Evolutionary conservation across 345 rosid species (phyloP).

Genomic region (Diplotaxis tenuifolia): DNA sequence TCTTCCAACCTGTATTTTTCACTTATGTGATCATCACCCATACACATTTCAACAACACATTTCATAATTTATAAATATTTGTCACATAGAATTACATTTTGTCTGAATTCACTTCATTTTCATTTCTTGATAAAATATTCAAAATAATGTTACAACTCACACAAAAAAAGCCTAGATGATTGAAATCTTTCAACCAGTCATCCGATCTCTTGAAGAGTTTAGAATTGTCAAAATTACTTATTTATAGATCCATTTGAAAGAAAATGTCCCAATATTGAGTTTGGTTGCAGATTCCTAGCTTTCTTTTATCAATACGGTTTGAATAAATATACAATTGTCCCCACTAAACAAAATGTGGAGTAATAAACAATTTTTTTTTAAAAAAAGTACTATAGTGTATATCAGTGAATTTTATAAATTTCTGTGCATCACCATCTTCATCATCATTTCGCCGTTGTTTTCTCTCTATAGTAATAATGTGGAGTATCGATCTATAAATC

Average conservation of each 20-base stretch:
- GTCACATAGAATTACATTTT: background rate
- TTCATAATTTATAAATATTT: background rate
- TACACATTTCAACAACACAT: background rate
- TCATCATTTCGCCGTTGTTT: constrained; percentile 8
- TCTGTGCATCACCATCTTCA: background rate
- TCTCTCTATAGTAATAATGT: background rate
- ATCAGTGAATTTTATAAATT: background rate
- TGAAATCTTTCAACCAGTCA: background rate
- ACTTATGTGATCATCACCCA: background rate
- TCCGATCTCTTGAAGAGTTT: background rate
- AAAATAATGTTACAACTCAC: background rate
- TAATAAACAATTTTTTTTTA: background rate
- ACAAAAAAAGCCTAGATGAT: background rate
- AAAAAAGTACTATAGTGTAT: background rate
- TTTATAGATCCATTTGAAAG: background rate
- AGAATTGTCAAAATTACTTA: background rate
- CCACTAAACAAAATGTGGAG: background rate
- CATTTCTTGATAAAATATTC: background rate
- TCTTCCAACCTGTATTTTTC: constrained; percentile 34
- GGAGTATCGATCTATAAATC: background rate
- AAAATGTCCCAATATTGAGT: background rate
- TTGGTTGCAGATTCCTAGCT: background rate
- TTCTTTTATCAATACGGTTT: constrained; percentile 12
- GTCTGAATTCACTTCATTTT: background rate
- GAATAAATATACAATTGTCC: background rate